Base-by-base conservation (phyloP, 2,329 filamentous ascomycete species). In the Fusarium incarnatum region DNA sequence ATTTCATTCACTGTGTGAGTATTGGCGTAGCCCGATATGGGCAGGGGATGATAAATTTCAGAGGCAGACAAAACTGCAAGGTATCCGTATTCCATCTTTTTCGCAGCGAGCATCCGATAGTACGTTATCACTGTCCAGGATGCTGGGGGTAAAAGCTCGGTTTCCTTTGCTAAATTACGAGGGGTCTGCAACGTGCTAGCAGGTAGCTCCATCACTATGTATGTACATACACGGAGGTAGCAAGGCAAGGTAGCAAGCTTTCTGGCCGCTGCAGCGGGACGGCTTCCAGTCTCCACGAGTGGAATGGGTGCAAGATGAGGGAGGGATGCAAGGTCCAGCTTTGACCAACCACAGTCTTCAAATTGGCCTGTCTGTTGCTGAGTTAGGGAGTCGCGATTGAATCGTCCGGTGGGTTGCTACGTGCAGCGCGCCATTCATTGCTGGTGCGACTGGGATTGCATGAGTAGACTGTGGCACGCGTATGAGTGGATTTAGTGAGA, bases 361-460 rank as follows among this genome's bases (percentile, higher is more conserved):
- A 66, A 67, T 73, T 57, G 57, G 56, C 52, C 71, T 71, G 71
- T 73, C 62, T 67, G 71, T 75, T 75, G 71, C 73, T 75, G 65
- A 74, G 73, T 75, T 75, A 59, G 73, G 73, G 72, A 74, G 72
- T 73, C 65, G 56, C 60, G 67, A 71, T 75, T 75, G 65, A 68
- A 67, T 65, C 56, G 56, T 64, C 60, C 45, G 60, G 72, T 71
- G 68, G 63, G 61, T 65, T 61, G 63, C 64, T 68, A 56, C 60
- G 63, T 70, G 61, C 65, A 70, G 68, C 59, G 63, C 67, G 64
- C 67, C 68, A 71, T 71, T 65, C 68, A 71, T 71, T 68, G 68
- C 67, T 71, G 67, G 68, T 71, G 68, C 68, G 68, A 71, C 68
- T 67, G 47, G 64, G 68, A 65, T 71, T 71, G 56, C 68, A 59